Percentiles rank a stretch among this genome's conserved stretches.
These are phyloP conservation scores for Oenanthe sinensis DNA, from an alignment of 129 eudicot species.

Conservation along the genomic window DNA sequence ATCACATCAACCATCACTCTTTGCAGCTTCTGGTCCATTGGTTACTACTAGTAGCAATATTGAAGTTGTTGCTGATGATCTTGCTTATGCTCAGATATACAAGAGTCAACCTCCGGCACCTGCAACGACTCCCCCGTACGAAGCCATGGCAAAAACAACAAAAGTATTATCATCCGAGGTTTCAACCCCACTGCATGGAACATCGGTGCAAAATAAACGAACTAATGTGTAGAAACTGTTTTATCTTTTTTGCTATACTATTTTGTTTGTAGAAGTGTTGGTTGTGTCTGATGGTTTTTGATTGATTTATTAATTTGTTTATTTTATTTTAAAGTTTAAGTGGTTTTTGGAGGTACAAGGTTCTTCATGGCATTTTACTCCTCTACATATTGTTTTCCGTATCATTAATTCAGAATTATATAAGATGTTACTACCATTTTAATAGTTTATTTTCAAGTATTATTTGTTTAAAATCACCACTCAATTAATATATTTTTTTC, in stretches of 20 bases:
- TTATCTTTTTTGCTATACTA: background rate
- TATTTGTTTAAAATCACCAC: no score
- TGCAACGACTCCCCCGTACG: conserved; percentile 33
- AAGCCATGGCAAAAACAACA: conserved; percentile 32
- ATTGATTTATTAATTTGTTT: background rate
- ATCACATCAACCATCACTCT: conserved; percentile 23
- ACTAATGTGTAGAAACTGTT: background rate
- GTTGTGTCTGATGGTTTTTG: conserved; percentile 4
- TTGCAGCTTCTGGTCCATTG: conserved; percentile 31
- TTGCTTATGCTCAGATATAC: conserved; percentile 75
- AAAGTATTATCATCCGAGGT: conserved; percentile 39
- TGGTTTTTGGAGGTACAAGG: background rate
- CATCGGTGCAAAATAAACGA: conserved; percentile 15
- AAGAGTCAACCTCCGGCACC: conserved; percentile 46
- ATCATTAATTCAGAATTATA: background rate
- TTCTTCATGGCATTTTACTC: background rate
- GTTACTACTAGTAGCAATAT: conserved; percentile 20
- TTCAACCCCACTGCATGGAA: conserved; percentile 22
- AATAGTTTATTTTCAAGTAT: background rate
- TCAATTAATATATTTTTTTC: no score
- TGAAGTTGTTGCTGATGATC: conserved; percentile 62
- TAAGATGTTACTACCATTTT: background rate
- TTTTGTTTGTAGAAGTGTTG: conserved; percentile 2
- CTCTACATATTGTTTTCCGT: background rate
- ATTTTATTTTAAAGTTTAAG: background rate